A percentile compares a stretch with the other conserved stretches of the same genome.
Conservation (phyloP, 2,329 filamentous ascomycete genomes). For the Epichloe aotearoae region DNA sequence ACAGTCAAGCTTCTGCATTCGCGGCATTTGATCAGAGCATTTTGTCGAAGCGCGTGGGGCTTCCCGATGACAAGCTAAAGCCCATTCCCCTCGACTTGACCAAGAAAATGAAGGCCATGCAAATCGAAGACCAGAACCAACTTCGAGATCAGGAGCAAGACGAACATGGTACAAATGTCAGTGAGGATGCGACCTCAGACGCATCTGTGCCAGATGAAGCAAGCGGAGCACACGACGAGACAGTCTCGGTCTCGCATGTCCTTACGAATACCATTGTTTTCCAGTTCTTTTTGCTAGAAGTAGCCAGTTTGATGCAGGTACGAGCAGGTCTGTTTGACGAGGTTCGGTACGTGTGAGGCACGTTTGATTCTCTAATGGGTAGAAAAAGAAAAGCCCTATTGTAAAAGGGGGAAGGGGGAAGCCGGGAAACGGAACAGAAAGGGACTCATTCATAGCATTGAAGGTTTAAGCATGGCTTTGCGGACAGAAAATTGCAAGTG, state of each 20-base stretch:
- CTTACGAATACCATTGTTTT: slow-evolving; percentile 68
- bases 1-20: slow-evolving; percentile 45
- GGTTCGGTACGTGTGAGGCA: slow-evolving; percentile 41
- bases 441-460: not conserved
- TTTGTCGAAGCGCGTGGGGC: slow-evolving; percentile 38
- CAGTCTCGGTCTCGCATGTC: slow-evolving; percentile 61
- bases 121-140: slow-evolving; percentile 9
- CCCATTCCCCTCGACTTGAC: slow-evolving; percentile 30
- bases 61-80: slow-evolving; percentile 28
- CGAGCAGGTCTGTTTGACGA: slow-evolving; percentile 65
- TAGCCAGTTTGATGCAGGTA: slow-evolving; percentile 62
- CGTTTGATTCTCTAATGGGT: no score
- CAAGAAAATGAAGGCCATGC: slow-evolving; percentile 19
- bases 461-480: not conserved
- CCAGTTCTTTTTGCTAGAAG: slow-evolving; percentile 67
- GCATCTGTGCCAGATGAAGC: slow-evolving; percentile 6
- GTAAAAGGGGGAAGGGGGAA: not conserved
- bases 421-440: not conserved
- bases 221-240: slow-evolving; percentile 13
- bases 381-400: no score
- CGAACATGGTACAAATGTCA: not conserved
- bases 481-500: not conserved
- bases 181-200: not conserved
- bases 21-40: slow-evolving; percentile 52
- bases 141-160: slow-evolving; percentile 8